Evolutionary conservation across 2,329 filamentous ascomycete genomes (phyloP), one percentile per base, ranked within the genome.

Genomic region (Diatrype stigma): DNA sequence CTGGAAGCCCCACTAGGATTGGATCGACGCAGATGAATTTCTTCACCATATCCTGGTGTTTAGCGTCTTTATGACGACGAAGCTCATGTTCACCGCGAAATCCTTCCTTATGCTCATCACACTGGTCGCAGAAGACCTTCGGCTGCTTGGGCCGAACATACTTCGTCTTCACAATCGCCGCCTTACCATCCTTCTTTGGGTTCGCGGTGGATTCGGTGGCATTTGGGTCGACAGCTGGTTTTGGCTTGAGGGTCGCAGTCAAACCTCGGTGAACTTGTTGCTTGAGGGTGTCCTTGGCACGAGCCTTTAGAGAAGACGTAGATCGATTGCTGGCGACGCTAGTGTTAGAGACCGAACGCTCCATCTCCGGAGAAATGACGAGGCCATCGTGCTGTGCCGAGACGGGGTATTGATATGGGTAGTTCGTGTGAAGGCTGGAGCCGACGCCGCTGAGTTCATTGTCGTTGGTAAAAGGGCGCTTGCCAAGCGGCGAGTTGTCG

Each of bases 1-100:
- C 67, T 17, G 60, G 56, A 2, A 74, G 63, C 7, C 74, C 74
- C 16, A 61, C 63, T 0, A 62, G 59, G 11, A 64, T 61, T 1
- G 83, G 81, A 56, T 85, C 79, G 30, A 79, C 71, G 60, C 82
- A 85, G 23, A 84, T 70, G 61, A 71, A 86, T 59, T 82, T 83
- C 65, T 74, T 81, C 47, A 82, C 75, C 3, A 69, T 57, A 11
- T 54, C 60, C 51, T 74, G 73, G 67, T 97, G 93, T 57, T 89
- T 81, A 32, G 76, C 73, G 40, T 80, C 80, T 48, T 78, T 78
- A 59, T 90, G 87, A 17, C 87, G 79, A 42, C 83, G 80, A 23
- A 90, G 79, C 67, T 96, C 91, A 65, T 96, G 91, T 22, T 92
- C 88, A 49, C 91, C 91, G 32, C 91, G 84, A 69, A 96, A 96